Conservation (phyloP, 2,329 filamentous ascomycete genomes). For the Ascochyta lentis region DNA sequence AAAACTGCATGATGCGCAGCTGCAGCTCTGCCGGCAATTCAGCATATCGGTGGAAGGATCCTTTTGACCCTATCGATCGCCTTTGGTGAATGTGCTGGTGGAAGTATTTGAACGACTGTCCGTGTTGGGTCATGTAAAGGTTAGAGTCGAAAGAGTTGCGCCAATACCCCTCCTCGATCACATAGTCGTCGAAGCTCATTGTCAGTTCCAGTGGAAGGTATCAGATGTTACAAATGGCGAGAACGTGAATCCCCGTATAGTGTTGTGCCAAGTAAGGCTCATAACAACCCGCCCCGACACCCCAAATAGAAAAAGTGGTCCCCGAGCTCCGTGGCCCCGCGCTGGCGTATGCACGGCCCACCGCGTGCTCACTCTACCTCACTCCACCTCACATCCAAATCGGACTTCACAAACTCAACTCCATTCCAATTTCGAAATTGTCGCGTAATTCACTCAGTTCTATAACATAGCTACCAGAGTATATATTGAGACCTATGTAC, state of each 20-base stretch:
- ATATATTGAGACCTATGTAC: neutral
- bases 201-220: neutral
- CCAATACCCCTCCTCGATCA: no score
- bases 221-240: neutral
- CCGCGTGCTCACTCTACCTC: neutral
- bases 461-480: neutral
- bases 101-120: no score
- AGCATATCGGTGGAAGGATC: neutral
- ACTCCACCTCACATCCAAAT: neutral
- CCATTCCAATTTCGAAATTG: neutral
- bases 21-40: conserved; percentile 21
- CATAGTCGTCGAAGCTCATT: neutral
- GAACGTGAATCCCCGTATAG: neutral
- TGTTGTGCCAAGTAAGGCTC: conserved; percentile 1
- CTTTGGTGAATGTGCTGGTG: no score
- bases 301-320: neutral
- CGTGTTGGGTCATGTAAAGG: no score
- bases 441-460: neutral
- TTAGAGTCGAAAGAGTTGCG: no score
- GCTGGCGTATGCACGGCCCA: neutral
- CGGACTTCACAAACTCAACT: neutral
- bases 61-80: no score
- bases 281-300: neutral
- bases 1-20: conserved; percentile 12
- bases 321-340: neutral